A percentile compares a stretch with the other conserved stretches of the same genome.
These are phyloP conservation scores for Tremella fuciformis DNA, from an alignment of 768 basidiomycete genomes.

Conservation along the genomic window DNA sequence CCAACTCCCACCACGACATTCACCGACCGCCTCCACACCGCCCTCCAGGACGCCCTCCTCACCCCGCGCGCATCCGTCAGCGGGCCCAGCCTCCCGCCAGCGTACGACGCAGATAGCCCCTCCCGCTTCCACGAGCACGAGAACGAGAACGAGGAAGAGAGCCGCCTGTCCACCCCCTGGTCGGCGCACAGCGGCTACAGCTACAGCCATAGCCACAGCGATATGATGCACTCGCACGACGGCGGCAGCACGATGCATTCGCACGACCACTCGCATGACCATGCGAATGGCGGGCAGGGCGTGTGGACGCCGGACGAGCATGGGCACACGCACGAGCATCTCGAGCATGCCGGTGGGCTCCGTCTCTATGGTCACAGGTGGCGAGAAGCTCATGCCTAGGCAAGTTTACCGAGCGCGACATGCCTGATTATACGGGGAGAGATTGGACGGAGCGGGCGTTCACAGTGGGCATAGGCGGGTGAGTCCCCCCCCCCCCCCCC, in stretches of 20 bases:
- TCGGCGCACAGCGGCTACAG: not conserved
- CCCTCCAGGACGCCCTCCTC: not conserved
- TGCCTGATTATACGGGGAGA: conserved; percentile 78
- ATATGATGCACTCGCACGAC: conserved; percentile 59
- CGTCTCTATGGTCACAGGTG: not conserved
- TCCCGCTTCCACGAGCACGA: not conserved
- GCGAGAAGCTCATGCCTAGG: conserved; percentile 57
- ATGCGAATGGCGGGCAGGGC: conserved; percentile 47
- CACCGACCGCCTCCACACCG: not conserved
- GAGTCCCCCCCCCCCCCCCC: conserved; percentile 37
- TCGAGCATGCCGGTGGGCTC: conserved; percentile 75
- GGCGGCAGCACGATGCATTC: conserved; percentile 40
- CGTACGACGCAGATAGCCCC: not conserved
- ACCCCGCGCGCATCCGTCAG: not conserved
- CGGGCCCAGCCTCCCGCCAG: not conserved
- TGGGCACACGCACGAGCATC: conserved; percentile 90
- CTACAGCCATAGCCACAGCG: not conserved
- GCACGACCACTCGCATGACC: conserved; percentile 60
- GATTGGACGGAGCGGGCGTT: conserved; percentile 92
- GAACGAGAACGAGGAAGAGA: not conserved
- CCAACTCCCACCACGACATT: not conserved
- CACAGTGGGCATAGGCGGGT: conserved; percentile 98
- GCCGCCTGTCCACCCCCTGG: not conserved
- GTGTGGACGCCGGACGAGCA: conserved; percentile 63
- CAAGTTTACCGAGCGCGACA: conserved; percentile 84